Evolutionary conservation across 371 early-diverging fungal species (phyloP).

Genomic region (Mucor lusitanicus): DNA sequence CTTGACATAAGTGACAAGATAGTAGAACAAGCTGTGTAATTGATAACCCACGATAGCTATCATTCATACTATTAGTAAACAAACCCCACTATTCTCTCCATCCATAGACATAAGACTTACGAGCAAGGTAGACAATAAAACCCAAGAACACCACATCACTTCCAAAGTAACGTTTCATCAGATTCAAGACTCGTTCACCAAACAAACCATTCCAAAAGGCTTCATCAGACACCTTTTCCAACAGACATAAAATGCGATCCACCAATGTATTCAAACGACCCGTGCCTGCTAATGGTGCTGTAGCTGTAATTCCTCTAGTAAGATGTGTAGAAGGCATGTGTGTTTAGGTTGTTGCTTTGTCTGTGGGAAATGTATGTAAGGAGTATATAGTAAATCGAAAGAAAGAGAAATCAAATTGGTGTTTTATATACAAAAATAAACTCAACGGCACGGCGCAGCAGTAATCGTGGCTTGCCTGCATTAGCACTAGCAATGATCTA

Average conservation of each 20-base stretch:
- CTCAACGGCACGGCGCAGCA: no score
- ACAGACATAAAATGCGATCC: slow-evolving; percentile 7
- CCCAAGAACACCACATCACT: slow-evolving; percentile 35
- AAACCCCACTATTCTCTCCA: neutral
- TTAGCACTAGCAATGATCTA: no score
- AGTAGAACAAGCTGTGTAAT: slow-evolving; percentile 3
- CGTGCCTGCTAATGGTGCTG: neutral
- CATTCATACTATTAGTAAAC: neutral
- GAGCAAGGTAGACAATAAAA: slow-evolving; percentile 24
- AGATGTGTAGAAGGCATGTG: neutral
- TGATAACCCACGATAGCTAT: slow-evolving; percentile 23
- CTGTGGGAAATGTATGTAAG: neutral
- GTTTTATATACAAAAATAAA: no score
- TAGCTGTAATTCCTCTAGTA: neutral
- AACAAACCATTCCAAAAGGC: slow-evolving; percentile 26
- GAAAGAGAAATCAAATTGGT: no score
- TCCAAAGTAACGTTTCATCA: slow-evolving; percentile 30
- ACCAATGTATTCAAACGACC: neutral
- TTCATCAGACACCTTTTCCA: slow-evolving; percentile 31
- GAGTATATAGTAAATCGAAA: no score
- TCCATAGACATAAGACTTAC: neutral
- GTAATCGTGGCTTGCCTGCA: no score
- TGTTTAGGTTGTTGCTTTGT: neutral
- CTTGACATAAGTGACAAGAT: neutral
- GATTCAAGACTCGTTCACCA: slow-evolving; percentile 23